Evolutionary conservation across 1,284 basidiomycete genomes (phyloP).

Genomic region (Ustilago nuda): DNA sequence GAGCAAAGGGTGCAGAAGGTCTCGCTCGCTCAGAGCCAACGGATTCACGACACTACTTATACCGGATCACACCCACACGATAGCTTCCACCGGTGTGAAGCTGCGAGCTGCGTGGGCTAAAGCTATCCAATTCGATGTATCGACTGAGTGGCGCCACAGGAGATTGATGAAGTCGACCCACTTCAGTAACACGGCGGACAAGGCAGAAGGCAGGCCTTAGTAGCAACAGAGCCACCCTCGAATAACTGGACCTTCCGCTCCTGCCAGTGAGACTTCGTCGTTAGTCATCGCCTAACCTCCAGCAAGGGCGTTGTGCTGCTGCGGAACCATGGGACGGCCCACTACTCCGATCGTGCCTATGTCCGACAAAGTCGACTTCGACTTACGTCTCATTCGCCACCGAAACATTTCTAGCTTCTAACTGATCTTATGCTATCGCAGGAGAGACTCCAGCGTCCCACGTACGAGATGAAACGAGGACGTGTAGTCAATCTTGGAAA

Average conservation of each 20-base stretch:
- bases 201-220: not conserved
- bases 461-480: conserved; percentile 9
- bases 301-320: not conserved
- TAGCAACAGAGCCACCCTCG: not conserved
- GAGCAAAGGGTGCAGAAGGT: not conserved
- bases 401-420: not conserved
- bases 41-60: conserved; percentile 14
- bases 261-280: not conserved
- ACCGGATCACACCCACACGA: conserved; percentile 4
- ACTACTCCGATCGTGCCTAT: not conserved
- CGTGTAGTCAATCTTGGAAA: not conserved
- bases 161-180: conserved; percentile 3
- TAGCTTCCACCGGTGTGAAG: not conserved
- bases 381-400: not conserved
- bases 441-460: not conserved
- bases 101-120: conserved; percentile 1
- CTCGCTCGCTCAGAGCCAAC: not conserved
- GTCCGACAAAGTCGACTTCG: not conserved
- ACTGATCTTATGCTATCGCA: not conserved
- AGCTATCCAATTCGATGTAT: not conserved
- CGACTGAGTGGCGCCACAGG: not conserved
- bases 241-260: not conserved
- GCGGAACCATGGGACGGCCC: not conserved
- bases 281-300: not conserved
- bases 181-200: no score